Base-by-base conservation (phyloP, 805 yeast species). In the Yarrowia keelungensis region DNA sequence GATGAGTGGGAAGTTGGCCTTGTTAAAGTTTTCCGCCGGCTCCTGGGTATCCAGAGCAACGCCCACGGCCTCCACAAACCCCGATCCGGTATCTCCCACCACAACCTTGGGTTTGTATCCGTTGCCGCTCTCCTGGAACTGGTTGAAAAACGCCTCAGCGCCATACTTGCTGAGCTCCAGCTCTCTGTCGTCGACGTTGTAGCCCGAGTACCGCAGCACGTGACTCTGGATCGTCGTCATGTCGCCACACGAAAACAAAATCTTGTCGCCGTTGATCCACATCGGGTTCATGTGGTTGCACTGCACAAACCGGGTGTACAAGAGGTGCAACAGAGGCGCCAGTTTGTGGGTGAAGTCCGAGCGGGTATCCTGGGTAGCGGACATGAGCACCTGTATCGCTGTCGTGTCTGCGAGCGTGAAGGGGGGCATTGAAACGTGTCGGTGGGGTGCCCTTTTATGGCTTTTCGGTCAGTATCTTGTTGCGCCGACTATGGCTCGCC, bases 1-100 rank as follows among this genome's bases (percentile, higher is more conserved):
- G 10, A 62, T 47, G 5, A 62, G 47, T 10, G 67, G 56, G 39
- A 62, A 62, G 11, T 41, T 49, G n/a, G 67, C 35, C 41, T 41
- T 47, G 56, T 62, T 62, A n/a, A 62, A 62, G 16, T 47, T 62
- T n/a, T 62, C 67, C 1, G 67, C 54, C 36, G 47, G 54, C 47
- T 62, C 67, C 39, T 47, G 56, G 1, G 56, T 47, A n/a, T 62
- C 67, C 36, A 62, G 32, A 5, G 67, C 67, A 7, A 62, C 67
- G 19, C 67, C 67, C 46, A 62, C 67, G 16, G 67, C 67, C 56
- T 62, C 67, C 38, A 62, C 67, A 39, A 62, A 62, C 16, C 67
- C 67, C 2, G 67, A 62, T 16, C 67, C 67, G 5, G 54, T 62
- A 19, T 47, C 56, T 3, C 67, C 67, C 22, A 49, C 67, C 67